phyloP scores from a whole-genome alignment of 73 alveolate genomes.

The Paramecium biaurelia region DNA sequence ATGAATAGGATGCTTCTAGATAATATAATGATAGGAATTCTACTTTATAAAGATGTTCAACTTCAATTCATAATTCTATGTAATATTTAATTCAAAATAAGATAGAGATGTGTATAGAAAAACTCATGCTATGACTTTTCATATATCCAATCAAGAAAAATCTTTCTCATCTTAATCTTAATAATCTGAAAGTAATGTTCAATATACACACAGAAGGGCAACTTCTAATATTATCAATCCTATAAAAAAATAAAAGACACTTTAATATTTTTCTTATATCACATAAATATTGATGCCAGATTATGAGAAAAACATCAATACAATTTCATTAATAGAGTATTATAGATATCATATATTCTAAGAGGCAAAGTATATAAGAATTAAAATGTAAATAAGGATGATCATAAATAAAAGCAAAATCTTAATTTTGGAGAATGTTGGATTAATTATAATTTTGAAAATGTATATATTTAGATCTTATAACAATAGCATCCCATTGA shows the following conservation, averaged over 20 bases:
- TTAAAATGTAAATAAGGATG: not conserved
- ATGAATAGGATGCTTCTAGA: too few relatives aligned
- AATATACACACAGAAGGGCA: not conserved
- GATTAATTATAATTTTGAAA: not conserved
- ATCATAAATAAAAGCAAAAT: not conserved
- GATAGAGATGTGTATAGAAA: not conserved
- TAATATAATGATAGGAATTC: not conserved
- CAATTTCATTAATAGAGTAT: not conserved
- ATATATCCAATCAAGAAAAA: not conserved
- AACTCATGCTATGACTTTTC: not conserved
- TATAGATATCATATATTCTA: not conserved
- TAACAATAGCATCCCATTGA: not conserved
- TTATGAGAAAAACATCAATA: not conserved
- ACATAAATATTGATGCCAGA: conserved; percentile 21
- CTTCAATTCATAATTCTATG: not conserved
- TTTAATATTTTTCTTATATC: not conserved
- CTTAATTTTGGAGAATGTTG: not conserved
- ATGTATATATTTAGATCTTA: not conserved
- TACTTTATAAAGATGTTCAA: not conserved
- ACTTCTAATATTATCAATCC: not conserved
- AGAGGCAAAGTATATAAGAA: not conserved
- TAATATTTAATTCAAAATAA: too few relatives aligned
- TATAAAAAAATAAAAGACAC: not conserved
- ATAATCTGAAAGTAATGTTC: not conserved
- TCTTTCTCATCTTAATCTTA: not conserved